phyloP scores from a whole-genome alignment of 2,329 filamentous ascomycete genomes.

The Sclerotinia trifoliorum region DNA sequence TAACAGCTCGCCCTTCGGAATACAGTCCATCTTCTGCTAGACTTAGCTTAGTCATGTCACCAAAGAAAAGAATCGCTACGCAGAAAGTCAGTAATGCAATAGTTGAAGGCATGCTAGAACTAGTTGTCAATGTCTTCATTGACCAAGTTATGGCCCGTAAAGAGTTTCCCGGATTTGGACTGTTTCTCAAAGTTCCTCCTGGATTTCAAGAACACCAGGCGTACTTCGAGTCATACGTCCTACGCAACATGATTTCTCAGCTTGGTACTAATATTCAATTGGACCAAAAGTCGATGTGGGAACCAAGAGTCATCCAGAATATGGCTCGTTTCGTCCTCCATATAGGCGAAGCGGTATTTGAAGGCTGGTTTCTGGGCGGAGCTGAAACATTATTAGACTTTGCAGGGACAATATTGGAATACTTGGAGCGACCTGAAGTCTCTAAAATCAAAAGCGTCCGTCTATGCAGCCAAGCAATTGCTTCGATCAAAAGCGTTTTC shows the following conservation, averaged over 20 bases:
- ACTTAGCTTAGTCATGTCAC: constrained; percentile 61
- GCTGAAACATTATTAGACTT: constrained; percentile 83
- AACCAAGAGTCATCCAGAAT: constrained; percentile 84
- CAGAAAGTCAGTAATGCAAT: constrained; percentile 64
- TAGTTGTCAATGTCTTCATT: constrained; percentile 76
- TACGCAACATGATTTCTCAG: constrained; percentile 71
- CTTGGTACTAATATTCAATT: constrained; percentile 68
- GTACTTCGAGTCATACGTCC: constrained; percentile 88
- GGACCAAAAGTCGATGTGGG: constrained; percentile 69
- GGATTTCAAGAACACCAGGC: constrained; percentile 93
- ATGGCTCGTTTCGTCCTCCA: constrained; percentile 77
- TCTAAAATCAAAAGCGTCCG: constrained; percentile 80
- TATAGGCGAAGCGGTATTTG: constrained; percentile 85
- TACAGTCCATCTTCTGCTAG: constrained; percentile 59
- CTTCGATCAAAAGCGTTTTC: constrained; percentile 72
- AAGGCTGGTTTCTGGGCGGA: constrained; percentile 94
- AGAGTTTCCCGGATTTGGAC: constrained; percentile 82
- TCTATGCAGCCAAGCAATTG: constrained; percentile 82
- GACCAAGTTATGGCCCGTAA: constrained; percentile 84
- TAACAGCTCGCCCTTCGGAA: constrained; percentile 67
- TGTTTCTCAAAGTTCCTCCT: constrained; percentile 85
- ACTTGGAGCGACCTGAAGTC: constrained; percentile 82
- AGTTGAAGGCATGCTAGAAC: constrained; percentile 72
- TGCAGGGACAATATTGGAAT: constrained; percentile 79
- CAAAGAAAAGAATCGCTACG: constrained; percentile 51